phyloP scores from a whole-genome alignment of 2,329 filamentous ascomycete species.

The Pseudogymnoascus sp. region DNA sequence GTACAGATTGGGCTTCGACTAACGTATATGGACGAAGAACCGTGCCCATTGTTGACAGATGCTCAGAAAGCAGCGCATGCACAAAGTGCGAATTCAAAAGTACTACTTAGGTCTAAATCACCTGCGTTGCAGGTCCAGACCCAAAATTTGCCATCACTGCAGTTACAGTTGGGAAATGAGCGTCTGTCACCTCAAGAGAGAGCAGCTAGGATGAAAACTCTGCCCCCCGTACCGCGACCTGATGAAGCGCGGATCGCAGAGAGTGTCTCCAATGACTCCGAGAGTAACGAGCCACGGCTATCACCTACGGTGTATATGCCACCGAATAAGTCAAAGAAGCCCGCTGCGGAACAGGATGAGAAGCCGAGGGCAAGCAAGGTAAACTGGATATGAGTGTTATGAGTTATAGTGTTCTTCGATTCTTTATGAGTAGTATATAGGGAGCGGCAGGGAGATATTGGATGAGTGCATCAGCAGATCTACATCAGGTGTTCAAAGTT shows the following conservation, averaged over 20 bases:
- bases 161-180: slow-evolving; percentile 15
- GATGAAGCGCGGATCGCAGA: slow-evolving; percentile 22
- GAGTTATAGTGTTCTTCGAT: slow-evolving; percentile 1
- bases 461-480: neutral
- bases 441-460: neutral
- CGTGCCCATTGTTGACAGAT: slow-evolving; percentile 17
- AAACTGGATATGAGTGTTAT: slow-evolving; percentile 2
- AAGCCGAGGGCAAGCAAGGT: neutral
- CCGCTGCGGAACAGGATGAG: neutral
- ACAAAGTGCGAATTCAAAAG: slow-evolving; percentile 12
- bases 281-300: slow-evolving; percentile 12
- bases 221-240: slow-evolving; percentile 23
- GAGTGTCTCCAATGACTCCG: slow-evolving; percentile 22
- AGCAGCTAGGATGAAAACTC: slow-evolving; percentile 31
- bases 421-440: neutral
- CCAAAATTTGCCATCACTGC: slow-evolving; percentile 22
- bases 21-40: slow-evolving; percentile 39
- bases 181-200: slow-evolving; percentile 25
- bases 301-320: neutral
- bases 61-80: slow-evolving; percentile 30
- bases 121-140: neutral
- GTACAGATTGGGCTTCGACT: slow-evolving; percentile 65
- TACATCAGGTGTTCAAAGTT: neutral
- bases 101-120: slow-evolving; percentile 5
- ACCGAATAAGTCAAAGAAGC: neutral